Conservation (phyloP, 371 early-diverging fungal genomes). For the Vittaforma corneae region DNA sequence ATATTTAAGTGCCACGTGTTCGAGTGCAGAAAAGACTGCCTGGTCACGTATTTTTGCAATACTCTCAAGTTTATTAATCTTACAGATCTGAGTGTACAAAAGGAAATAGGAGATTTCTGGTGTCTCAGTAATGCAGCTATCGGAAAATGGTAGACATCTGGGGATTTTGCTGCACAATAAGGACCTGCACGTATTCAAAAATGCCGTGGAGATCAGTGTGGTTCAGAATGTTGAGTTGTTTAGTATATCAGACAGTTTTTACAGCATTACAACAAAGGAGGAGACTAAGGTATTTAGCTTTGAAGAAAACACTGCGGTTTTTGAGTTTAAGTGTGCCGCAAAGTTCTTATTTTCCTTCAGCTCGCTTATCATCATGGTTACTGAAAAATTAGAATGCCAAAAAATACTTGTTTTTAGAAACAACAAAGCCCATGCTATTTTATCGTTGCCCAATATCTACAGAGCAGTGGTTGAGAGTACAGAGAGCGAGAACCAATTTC, state of each 20-base stretch:
- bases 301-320: not conserved
- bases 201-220: not conserved
- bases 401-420: constrained; percentile 9
- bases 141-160: constrained; percentile 26
- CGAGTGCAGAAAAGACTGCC: constrained; percentile 24
- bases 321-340: not conserved
- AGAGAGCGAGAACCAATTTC: constrained; percentile 3
- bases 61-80: constrained; percentile 29
- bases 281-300: constrained; percentile 17
- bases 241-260: constrained; percentile 22
- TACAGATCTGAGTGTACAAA: not conserved
- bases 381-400: constrained; percentile 16
- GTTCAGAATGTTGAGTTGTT: constrained; percentile 23
- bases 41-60: constrained; percentile 23
- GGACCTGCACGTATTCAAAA: constrained; percentile 22
- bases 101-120: constrained; percentile 1
- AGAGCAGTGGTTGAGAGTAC: not conserved
- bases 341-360: constrained; percentile 5
- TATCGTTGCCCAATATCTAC: not conserved
- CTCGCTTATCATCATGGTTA: constrained; percentile 11
- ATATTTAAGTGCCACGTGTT: constrained; percentile 33
- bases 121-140: constrained; percentile 43
- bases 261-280: constrained; percentile 35
- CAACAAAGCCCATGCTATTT: not conserved
- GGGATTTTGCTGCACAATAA: constrained; percentile 22